These are phyloP conservation scores for Tetrapisispora nanseiensis DNA, from an alignment of 805 yeast genomes.

Conservation along the genomic window DNA sequence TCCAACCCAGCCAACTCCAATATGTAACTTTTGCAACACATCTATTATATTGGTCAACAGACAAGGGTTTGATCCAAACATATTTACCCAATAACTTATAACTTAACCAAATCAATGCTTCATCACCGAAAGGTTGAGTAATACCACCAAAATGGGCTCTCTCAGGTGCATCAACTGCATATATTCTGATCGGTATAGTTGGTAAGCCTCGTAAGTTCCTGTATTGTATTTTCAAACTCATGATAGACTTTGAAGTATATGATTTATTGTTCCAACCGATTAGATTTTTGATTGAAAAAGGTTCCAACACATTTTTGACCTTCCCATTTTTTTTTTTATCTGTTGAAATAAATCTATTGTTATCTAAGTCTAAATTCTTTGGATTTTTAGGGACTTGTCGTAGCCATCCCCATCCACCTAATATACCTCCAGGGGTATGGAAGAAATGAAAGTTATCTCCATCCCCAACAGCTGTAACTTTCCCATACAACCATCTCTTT, in stretches of 20 bases:
- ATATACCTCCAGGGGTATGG: constrained; percentile 86
- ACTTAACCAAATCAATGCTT: constrained; percentile 73
- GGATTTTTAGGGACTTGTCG: constrained; percentile 51
- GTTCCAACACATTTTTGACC: no score
- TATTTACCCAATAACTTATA: constrained; percentile 52
- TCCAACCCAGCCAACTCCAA: constrained; percentile 43
- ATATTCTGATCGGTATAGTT: constrained; percentile 72
- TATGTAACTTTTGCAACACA: constrained; percentile 69
- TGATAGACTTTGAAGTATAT: constrained; percentile 15
- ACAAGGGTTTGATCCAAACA: constrained; percentile 67
- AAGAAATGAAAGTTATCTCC: constrained; percentile 90
- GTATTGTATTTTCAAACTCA: constrained; percentile 18
- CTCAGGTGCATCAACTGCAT: constrained; percentile 97
- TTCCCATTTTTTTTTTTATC: neutral
- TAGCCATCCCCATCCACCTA: constrained; percentile 92
- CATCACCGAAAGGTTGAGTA: constrained; percentile 79
- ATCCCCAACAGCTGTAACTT: constrained; percentile 86
- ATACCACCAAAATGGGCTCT: constrained; percentile 89
- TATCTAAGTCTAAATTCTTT: neutral
- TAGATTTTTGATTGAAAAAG: neutral
- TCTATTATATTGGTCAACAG: constrained; percentile 81
- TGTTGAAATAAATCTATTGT: neutral
- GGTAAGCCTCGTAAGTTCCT: constrained; percentile 25
- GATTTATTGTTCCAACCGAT: neutral
- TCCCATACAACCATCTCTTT: constrained; percentile 46